Conservation (phyloP, 1,139 yeast genomes). For the Debaryomyces sp. region DNA sequence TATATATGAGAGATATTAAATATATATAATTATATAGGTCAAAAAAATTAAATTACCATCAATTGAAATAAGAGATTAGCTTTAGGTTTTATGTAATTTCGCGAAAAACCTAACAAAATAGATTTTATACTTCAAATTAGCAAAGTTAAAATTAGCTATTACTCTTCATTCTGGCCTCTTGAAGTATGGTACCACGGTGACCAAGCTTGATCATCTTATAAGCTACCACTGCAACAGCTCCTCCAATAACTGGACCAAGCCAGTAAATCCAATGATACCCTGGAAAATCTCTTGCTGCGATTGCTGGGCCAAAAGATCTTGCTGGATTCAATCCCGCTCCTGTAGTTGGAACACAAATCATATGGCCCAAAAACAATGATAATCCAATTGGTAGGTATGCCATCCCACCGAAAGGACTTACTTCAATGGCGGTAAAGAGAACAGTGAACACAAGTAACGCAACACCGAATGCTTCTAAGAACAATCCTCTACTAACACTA, state of each 20-base stretch:
- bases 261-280: slow-evolving; percentile 90
- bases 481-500: slow-evolving; percentile 71
- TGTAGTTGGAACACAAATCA: slow-evolving; percentile 79
- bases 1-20: too few species aligned
- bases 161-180: slow-evolving; percentile 28
- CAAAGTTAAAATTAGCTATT: too few species aligned
- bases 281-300: slow-evolving; percentile 75
- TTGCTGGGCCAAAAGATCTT: slow-evolving; percentile 82
- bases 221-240: slow-evolving; percentile 51
- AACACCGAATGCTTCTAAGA: slow-evolving; percentile 84
- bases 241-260: slow-evolving; percentile 82
- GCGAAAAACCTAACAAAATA: too few species aligned
- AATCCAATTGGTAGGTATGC: slow-evolving; percentile 88
- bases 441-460: slow-evolving; percentile 74
- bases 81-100: too few species aligned
- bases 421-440: slow-evolving; percentile 82
- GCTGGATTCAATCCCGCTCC: slow-evolving; percentile 96
- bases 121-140: too few species aligned
- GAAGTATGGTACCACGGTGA: neutral
- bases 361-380: slow-evolving; percentile 79
- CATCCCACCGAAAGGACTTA: slow-evolving; percentile 72
- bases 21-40: too few species aligned
- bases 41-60: too few species aligned
- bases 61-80: too few species aligned
- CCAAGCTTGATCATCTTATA: neutral